phyloP scores from a whole-genome alignment of 202 grass and related monocot species.

The Zizania palustris region DNA sequence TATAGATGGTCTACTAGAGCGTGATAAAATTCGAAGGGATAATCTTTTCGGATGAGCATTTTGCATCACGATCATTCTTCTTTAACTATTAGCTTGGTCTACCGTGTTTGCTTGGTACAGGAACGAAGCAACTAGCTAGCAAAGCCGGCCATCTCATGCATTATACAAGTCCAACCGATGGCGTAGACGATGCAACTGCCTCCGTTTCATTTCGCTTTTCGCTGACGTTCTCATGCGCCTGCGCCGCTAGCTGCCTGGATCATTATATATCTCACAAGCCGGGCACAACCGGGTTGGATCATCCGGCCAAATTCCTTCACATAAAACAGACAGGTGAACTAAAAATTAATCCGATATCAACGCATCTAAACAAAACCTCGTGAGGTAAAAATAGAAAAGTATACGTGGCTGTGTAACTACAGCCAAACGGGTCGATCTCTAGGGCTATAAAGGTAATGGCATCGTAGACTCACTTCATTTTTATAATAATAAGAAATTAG shows the following conservation, averaged over 20 bases:
- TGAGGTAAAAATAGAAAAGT: too few species aligned
- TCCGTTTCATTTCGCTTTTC: neutral
- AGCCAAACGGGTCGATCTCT: neutral
- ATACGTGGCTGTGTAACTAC: neutral
- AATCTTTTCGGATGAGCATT: too few species aligned
- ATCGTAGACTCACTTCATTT: neutral
- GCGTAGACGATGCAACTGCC: conserved; percentile 42
- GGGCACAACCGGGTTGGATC: too few species aligned
- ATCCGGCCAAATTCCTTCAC: too few species aligned
- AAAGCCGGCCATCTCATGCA: conserved; percentile 6
- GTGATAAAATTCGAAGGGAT: too few species aligned
- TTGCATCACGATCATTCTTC: neutral
- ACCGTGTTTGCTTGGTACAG: conserved; percentile 5
- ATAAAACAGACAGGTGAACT: too few species aligned
- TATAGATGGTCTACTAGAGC: too few species aligned
- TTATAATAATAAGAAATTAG: too few species aligned
- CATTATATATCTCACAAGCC: too few species aligned
- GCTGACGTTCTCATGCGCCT: conserved; percentile 10
- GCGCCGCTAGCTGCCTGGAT: neutral
- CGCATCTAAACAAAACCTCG: too few species aligned
- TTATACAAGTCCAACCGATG: conserved; percentile 33
- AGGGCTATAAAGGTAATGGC: neutral
- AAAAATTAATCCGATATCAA: too few species aligned
- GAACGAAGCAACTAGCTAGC: conserved; percentile 25
- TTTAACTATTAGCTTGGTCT: neutral